phyloP scores from a whole-genome alignment of 371 early-diverging fungal species.

The Haplosporangium sp. region DNA sequence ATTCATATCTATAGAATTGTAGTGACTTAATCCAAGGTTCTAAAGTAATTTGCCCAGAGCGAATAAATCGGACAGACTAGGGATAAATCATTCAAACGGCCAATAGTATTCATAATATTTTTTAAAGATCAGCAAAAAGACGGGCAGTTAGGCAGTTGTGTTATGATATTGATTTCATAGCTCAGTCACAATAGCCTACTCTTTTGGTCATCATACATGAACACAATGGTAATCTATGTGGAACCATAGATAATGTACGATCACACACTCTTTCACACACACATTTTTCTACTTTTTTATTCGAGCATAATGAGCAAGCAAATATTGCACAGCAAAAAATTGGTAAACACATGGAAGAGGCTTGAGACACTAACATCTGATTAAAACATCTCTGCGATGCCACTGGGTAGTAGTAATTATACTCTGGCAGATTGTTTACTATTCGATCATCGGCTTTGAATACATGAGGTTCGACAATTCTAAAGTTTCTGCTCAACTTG shows the following conservation, averaged over 20 bases:
- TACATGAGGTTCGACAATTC: too few species aligned
- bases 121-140: background rate
- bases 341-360: background rate
- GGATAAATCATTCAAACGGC: background rate
- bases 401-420: too few species aligned
- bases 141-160: background rate
- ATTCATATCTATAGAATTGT: background rate
- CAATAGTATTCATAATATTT: background rate
- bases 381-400: background rate
- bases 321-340: background rate
- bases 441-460: background rate
- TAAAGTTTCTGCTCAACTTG: background rate
- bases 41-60: background rate
- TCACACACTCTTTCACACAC: too few species aligned
- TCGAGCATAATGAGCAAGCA: too few species aligned
- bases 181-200: background rate
- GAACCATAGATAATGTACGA: too few species aligned
- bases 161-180: background rate
- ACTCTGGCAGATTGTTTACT: too few species aligned
- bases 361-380: background rate
- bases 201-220: background rate
- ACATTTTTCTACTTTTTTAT: too few species aligned
- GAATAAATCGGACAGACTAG: constrained; percentile 5
- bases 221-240: too few species aligned
- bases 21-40: background rate